A percentile compares a stretch with the other conserved stretches of the same genome.
These are phyloP conservation scores for Cantharellus anzutake DNA, from an alignment of 768 basidiomycete genomes.

Conservation along the genomic window DNA sequence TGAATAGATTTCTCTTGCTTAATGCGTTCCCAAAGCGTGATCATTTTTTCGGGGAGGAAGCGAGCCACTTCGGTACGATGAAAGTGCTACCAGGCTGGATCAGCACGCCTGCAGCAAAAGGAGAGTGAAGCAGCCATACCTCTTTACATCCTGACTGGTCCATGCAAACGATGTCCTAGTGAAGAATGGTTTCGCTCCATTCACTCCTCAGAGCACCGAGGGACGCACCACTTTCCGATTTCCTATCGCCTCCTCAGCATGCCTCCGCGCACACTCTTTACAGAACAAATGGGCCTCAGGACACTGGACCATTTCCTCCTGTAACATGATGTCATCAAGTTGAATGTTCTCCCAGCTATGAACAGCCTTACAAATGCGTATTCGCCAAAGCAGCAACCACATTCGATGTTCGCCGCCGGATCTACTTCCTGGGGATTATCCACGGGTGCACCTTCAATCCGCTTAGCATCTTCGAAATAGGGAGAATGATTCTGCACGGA, in stretches of 20 bases:
- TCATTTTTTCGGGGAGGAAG: slow-evolving; percentile 32
- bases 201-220: background rate
- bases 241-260: slow-evolving; percentile 44
- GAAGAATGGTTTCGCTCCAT: background rate
- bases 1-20: slow-evolving; percentile 65
- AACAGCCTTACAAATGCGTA: slow-evolving; percentile 37
- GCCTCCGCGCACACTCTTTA: slow-evolving; percentile 42
- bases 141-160: slow-evolving; percentile 54
- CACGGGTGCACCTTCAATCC: slow-evolving; percentile 16
- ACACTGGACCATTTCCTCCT: slow-evolving; percentile 80
- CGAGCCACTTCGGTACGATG: slow-evolving; percentile 47
- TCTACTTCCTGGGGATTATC: slow-evolving; percentile 28
- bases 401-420: slow-evolving; percentile 48
- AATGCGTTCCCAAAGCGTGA: slow-evolving; percentile 17
- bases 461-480: slow-evolving; percentile 13
- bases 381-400: slow-evolving; percentile 67
- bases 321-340: background rate
- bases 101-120: background rate
- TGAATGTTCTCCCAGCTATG: background rate
- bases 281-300: slow-evolving; percentile 84
- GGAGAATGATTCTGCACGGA: background rate
- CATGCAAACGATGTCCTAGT: slow-evolving; percentile 45
- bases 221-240: slow-evolving; percentile 20
- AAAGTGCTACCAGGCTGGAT: slow-evolving; percentile 20
- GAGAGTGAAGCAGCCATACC: slow-evolving; percentile 7